These are phyloP conservation scores for Neurospora sp. DNA, from an alignment of 495 filamentous ascomycete species.

Conservation along the genomic window DNA sequence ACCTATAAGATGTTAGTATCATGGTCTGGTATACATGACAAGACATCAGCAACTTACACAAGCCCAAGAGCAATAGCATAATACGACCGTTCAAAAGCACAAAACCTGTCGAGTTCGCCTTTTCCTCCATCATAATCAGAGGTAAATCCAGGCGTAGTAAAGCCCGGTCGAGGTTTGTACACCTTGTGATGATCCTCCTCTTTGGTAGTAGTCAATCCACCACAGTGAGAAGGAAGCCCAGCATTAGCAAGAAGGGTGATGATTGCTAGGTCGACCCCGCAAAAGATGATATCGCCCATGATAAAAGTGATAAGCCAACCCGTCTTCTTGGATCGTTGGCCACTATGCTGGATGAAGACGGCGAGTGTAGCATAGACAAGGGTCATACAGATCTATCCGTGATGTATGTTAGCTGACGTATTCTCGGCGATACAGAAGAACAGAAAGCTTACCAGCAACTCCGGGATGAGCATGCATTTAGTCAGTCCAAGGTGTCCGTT, in stretches of 20 bases:
- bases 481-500: constrained; percentile 16
- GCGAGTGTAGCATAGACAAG: constrained; percentile 26
- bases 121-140: constrained; percentile 4
- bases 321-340: constrained; percentile 15
- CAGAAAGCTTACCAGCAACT: constrained; percentile 25
- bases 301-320: constrained; percentile 17
- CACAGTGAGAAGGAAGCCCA: constrained; percentile 27
- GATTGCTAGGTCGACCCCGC: constrained; percentile 18
- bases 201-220: constrained; percentile 15
- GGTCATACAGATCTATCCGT: constrained; percentile 18
- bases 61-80: constrained; percentile 22
- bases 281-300: constrained; percentile 20
- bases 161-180: constrained; percentile 1
- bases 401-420: not conserved
- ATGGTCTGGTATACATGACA: not conserved
- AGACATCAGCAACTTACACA: constrained; percentile 16
- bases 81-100: constrained; percentile 24
- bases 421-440: not conserved
- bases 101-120: constrained; percentile 26
- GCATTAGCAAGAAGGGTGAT: constrained; percentile 22
- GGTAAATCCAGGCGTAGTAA: constrained; percentile 21
- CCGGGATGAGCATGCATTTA: constrained; percentile 19
- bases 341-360: constrained; percentile 21
- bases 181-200: constrained; percentile 3
- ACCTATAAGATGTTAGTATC: constrained; percentile 12